Evolutionary conservation across 202 grass and related monocot genomes (phyloP), one percentile per base, ranked within the genome.

Genomic region (Musa balbisiana): DNA sequence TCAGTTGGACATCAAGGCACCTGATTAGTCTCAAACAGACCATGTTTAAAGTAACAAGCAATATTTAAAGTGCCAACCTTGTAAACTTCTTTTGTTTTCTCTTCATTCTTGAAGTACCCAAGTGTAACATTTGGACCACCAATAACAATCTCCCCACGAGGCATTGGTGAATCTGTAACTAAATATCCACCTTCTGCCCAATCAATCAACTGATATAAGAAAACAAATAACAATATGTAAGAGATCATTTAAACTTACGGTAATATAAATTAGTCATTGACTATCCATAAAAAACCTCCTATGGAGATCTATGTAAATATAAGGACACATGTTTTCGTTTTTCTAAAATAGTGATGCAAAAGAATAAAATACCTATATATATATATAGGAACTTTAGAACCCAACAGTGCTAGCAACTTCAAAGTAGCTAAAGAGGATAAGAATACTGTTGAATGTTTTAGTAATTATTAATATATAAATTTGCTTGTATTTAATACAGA

Each of bases 81-180:
- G 80, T 96, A 92, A 33, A 81, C 92, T 69, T 90, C 87, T 26
- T 83, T 88, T 12, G 92, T 90, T 81, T 96, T 96, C 49, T 78
- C 89, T 69, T 92, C 85, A 53, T 92, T 96, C 66, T 88, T 96
- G 71, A 86, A 96, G 82, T 96, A 96, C 62, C 92, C 92, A 77
- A 82, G 75, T 9, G 92, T 92, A 74, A 96, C 81, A 53, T 85
- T 90, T 69, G 87, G 70, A 10, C 87, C 92, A 26, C 89, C 92
- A 80, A 92, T 70, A 54, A 90, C 79, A 27, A 96, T 82, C 83
- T 96, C 92, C 63, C 92, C 89, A 65, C 89, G 82, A 8, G 87
- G 89, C 92, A 92, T 90, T n/a, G 87, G 89, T 72, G 89, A 92
- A 82, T 92, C 92, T 74, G 85, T 86, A 78, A 83, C 76, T 15